These are phyloP conservation scores for Blastobotrys attinorum DNA, from an alignment of 805 yeast species.

Conservation along the genomic window DNA sequence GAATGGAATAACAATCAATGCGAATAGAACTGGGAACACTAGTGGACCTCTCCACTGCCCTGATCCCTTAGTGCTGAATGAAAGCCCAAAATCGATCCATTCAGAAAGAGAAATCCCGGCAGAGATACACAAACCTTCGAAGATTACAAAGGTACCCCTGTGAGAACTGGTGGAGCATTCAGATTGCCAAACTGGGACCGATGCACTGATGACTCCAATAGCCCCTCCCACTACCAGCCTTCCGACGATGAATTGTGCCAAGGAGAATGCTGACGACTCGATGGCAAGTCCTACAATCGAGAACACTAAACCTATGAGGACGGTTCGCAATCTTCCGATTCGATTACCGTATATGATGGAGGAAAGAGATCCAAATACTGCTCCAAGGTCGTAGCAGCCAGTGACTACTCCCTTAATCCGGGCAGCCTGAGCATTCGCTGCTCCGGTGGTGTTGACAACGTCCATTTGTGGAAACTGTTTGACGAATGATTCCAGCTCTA, in stretches of 20 bases:
- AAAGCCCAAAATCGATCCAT: conserved; percentile 15
- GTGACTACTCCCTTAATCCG: conserved; percentile 26
- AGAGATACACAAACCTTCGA: neutral
- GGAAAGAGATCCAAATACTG: conserved; percentile 57
- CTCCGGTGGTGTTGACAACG: conserved; percentile 7
- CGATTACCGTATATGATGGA: conserved; percentile 49
- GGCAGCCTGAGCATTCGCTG: conserved; percentile 12
- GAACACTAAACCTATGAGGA: conserved; percentile 1
- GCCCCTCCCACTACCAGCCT: conserved; percentile 66
- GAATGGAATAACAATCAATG: conserved; percentile 35
- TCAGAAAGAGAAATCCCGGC: conserved; percentile 25
- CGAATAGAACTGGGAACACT: conserved; percentile 5
- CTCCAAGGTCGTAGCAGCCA: conserved; percentile 52
- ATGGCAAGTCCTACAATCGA: conserved; percentile 1
- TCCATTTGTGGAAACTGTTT: conserved; percentile 10
- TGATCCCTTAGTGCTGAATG: neutral
- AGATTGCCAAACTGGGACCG: conserved; percentile 76
- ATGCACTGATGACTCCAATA: conserved; percentile 67
- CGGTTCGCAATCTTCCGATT: conserved; percentile 39
- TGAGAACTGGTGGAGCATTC: conserved; percentile 51
- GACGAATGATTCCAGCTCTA: conserved; percentile 9
- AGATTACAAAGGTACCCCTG: conserved; percentile 43
- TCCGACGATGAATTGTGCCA: conserved; percentile 33
- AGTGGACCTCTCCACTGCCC: conserved; percentile 5
- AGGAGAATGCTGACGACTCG: neutral